Percentiles rank a stretch among this genome's conserved stretches.
Evolutionary conservation across 1,284 basidiomycete genomes (phyloP).

Genomic region (Ceratorhiza oryzae-sativae): DNA sequence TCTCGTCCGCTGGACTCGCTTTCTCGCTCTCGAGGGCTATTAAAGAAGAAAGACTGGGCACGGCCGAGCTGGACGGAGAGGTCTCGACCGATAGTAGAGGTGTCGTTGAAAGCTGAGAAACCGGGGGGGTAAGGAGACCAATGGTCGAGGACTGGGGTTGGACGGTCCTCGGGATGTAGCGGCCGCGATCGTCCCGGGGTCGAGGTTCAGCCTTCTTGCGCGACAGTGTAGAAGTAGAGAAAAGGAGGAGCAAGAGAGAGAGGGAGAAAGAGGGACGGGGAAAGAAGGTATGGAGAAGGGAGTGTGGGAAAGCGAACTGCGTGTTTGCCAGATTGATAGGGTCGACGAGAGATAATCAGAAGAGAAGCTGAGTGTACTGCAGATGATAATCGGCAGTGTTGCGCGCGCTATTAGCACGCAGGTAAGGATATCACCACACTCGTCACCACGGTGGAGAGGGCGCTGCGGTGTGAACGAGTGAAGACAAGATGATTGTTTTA

Average conservation of each 20-base stretch:
- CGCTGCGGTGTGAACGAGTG: background rate
- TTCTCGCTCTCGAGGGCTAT: background rate
- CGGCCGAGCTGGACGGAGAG: background rate
- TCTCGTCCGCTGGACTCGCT: background rate
- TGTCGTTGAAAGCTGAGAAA: background rate
- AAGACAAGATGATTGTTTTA: background rate
- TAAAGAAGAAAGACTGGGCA: background rate
- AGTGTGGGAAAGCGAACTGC: background rate
- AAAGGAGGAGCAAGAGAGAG: background rate
- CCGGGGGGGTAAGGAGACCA: background rate
- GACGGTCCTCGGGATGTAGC: background rate
- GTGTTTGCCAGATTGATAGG: conserved; percentile 6
- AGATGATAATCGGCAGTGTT: background rate
- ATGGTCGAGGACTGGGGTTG: background rate
- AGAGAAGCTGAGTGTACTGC: background rate
- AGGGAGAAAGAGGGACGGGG: background rate
- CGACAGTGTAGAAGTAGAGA: background rate
- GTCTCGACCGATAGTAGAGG: background rate
- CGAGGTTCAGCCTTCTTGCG: background rate
- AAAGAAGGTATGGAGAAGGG: background rate
- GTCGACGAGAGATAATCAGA: background rate
- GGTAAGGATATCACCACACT: background rate
- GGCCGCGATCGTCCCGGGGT: background rate
- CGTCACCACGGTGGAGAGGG: conserved; percentile 10
- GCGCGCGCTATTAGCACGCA: background rate